phyloP scores from a whole-genome alignment of 176 grass and related monocot genomes.

The Tillandsia leiboldiana region DNA sequence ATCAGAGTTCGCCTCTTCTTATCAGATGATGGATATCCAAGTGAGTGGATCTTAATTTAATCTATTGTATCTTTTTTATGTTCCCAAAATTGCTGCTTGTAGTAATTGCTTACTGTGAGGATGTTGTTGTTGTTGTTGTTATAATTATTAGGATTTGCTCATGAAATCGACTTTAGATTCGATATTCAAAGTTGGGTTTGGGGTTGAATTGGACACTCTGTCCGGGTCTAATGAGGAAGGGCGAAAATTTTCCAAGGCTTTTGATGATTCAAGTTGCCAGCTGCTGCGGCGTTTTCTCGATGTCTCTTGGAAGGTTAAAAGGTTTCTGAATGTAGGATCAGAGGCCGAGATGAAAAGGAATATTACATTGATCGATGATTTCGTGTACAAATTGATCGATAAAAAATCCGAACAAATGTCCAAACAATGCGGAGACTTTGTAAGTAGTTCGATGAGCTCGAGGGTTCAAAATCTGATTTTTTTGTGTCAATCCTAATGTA shows the following conservation, averaged over 20 bases:
- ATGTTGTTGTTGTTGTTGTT: not conserved
- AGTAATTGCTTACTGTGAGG: not conserved
- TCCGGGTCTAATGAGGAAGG: too few species aligned
- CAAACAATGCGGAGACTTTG: not conserved
- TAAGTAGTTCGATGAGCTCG: too few species aligned
- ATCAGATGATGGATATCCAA: constrained; percentile 34
- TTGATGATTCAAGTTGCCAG: too few species aligned
- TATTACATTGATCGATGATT: constrained; percentile 42
- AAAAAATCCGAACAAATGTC: constrained; percentile 9
- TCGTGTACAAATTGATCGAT: constrained; percentile 36
- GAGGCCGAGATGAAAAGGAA: constrained; percentile 54
- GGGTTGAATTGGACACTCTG: too few species aligned
- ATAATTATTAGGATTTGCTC: constrained; percentile 31
- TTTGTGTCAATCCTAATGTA: too few species aligned
- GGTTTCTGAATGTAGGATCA: too few species aligned
- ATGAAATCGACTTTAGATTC: too few species aligned
- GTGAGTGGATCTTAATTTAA: constrained; percentile 1
- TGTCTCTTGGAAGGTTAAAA: too few species aligned
- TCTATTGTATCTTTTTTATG: not conserved
- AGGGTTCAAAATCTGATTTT: too few species aligned
- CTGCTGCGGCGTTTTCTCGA: too few species aligned
- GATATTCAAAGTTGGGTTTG: too few species aligned
- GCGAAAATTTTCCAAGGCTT: too few species aligned
- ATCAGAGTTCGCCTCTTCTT: constrained; percentile 9
- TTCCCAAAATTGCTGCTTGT: not conserved